Percentiles rank a stretch among this genome's conserved stretches.
phyloP scores from a whole-genome alignment of 352 stramenopile species.

The Globisporangium emineosum region DNA sequence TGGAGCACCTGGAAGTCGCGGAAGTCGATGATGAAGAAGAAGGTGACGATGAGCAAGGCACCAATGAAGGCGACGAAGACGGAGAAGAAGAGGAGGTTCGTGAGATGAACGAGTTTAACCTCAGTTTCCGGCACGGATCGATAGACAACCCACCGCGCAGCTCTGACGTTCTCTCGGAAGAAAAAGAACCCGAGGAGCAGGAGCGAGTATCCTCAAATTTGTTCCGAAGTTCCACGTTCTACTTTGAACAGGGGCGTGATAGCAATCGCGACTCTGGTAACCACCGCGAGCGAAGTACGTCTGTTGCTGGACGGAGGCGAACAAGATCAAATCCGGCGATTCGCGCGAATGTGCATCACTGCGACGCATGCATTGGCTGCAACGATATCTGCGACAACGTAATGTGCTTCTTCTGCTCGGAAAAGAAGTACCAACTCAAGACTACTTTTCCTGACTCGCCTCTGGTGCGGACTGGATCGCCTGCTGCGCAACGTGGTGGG shows the following conservation, averaged over 20 bases:
- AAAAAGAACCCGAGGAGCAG: neutral
- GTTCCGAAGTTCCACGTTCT: slow-evolving; percentile 15
- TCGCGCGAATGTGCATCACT: slow-evolving; percentile 34
- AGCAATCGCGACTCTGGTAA: neutral
- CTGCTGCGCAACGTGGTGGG: neutral
- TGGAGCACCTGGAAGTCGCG: slow-evolving; percentile 24
- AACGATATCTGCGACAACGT: slow-evolving; percentile 70
- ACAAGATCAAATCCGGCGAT: neutral
- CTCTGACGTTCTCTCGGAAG: slow-evolving; percentile 3
- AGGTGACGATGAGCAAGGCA: neutral
- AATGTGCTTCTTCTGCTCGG: slow-evolving; percentile 67
- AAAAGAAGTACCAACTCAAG: slow-evolving; percentile 72
- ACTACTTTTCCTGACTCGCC: slow-evolving; percentile 38
- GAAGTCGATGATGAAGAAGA: slow-evolving; percentile 1
- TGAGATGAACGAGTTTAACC: neutral
- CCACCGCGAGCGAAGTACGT: neutral
- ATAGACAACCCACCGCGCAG: slow-evolving; percentile 1
- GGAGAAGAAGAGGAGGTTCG: neutral
- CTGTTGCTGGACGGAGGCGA: neutral
- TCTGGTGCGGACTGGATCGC: neutral
- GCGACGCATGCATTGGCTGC: slow-evolving; percentile 74
- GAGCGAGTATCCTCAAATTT: slow-evolving; percentile 3
- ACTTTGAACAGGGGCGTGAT: slow-evolving; percentile 2
- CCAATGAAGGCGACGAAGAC: neutral
- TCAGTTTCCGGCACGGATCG: neutral